Conservation (phyloP, 1,284 basidiomycete genomes). For the Amylostereum chailletii region DNA sequence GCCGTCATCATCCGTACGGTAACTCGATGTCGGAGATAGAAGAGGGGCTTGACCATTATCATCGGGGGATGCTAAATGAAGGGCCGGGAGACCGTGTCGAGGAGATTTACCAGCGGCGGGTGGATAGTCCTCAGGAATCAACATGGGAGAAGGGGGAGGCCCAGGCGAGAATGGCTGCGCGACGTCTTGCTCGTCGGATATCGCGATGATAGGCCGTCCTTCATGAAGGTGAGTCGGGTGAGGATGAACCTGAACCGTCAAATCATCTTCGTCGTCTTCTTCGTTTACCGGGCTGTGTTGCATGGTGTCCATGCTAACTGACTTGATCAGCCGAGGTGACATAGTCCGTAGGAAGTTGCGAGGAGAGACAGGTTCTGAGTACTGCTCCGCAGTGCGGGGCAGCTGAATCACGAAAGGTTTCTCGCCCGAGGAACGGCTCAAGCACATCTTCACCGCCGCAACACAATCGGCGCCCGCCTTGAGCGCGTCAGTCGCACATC, state of each 20-base stretch:
- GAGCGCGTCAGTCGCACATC: constrained; percentile 79
- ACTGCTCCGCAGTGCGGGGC: constrained; percentile 38
- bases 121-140: not conserved
- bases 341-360: constrained; percentile 29
- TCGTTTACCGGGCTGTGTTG: constrained; percentile 22
- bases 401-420: constrained; percentile 57
- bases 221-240: constrained; percentile 11
- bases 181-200: constrained; percentile 2
- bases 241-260: constrained; percentile 41
- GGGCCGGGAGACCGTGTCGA: not conserved
- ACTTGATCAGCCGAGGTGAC: constrained; percentile 24
- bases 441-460: constrained; percentile 70
- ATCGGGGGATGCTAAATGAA: constrained; percentile 8
- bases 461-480: constrained; percentile 88
- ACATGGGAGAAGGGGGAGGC: not conserved
- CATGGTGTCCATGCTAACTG: constrained; percentile 25
- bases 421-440: constrained; percentile 53
- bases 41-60: constrained; percentile 26
- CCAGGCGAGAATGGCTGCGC: not conserved
- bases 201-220: constrained; percentile 4
- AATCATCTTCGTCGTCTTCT: constrained; percentile 42
- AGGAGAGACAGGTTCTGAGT: constrained; percentile 33
- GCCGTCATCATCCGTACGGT: constrained; percentile 40
- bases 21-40: constrained; percentile 40
- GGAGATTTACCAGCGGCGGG: not conserved